Evolutionary conservation across 2,329 filamentous ascomycete species (phyloP).

Genomic region (Raffaelea albimanens): DNA sequence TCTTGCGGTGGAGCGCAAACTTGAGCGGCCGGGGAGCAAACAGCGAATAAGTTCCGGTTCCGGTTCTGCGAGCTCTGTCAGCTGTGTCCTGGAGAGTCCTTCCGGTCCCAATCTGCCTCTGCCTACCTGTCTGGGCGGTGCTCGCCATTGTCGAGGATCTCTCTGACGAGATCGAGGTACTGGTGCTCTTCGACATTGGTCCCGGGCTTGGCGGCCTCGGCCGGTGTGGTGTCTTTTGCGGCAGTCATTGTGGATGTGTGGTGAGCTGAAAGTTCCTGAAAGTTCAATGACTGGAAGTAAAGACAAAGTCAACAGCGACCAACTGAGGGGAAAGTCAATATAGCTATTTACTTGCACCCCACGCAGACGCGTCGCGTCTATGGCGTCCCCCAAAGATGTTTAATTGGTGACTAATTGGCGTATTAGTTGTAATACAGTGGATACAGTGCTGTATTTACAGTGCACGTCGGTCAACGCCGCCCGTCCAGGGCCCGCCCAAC

Average conservation of each 20-base stretch:
- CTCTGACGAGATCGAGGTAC: conserved; percentile 80
- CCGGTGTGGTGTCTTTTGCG: conserved; percentile 1
- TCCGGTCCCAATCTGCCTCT: not conserved
- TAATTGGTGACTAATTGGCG: too few species aligned
- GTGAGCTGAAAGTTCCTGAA: not conserved
- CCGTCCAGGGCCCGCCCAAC: too few species aligned
- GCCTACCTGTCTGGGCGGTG: conserved; percentile 73
- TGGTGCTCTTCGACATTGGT: conserved; percentile 65
- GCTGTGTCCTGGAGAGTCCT: too few species aligned
- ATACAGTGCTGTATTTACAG: too few species aligned
- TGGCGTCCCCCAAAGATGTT: too few species aligned
- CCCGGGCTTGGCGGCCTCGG: not conserved
- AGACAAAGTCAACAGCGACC: too few species aligned
- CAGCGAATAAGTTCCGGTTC: conserved; percentile 83
- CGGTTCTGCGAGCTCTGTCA: conserved; percentile 64
- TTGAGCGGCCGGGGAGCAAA: conserved; percentile 82
- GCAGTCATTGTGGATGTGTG: conserved; percentile 5
- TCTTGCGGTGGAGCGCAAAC: conserved; percentile 71
- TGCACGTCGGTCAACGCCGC: too few species aligned
- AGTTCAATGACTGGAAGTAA: not conserved
- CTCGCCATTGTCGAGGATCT: conserved; percentile 76
- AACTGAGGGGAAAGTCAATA: too few species aligned
- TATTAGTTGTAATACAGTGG: too few species aligned
- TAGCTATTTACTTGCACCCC: not conserved
- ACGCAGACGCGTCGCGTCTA: not conserved